phyloP scores from a whole-genome alignment of 768 basidiomycete species.

The Mycena metata region DNA sequence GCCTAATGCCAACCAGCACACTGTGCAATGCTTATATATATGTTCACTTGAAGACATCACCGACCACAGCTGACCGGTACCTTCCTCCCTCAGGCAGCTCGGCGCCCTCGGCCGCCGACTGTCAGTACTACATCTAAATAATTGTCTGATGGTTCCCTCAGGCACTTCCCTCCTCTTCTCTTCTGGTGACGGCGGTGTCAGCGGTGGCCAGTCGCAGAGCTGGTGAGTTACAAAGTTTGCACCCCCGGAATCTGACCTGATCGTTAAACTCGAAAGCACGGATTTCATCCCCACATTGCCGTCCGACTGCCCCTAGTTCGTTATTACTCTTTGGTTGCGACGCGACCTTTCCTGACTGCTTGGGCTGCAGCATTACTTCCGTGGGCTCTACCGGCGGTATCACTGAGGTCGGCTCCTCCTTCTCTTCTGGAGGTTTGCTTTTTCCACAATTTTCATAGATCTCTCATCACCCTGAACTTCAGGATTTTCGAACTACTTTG shows the following conservation, averaged over 20 bases:
- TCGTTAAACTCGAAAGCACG: slow-evolving; percentile 22
- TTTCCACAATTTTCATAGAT: slow-evolving; percentile 22
- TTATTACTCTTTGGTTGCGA: background rate
- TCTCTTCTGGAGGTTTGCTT: slow-evolving; percentile 60
- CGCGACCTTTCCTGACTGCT: too few species aligned
- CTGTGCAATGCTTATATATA: slow-evolving; percentile 47
- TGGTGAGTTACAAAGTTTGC: background rate
- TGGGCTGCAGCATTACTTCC: slow-evolving; percentile 29
- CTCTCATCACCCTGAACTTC: background rate
- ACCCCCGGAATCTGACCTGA: too few species aligned
- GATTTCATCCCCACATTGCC: slow-evolving; percentile 58
- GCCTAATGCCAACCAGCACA: slow-evolving; percentile 23
- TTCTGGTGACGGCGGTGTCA: slow-evolving; percentile 58
- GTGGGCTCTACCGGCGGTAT: slow-evolving; percentile 59
- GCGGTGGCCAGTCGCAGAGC: slow-evolving; percentile 29
- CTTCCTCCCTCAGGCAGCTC: too few species aligned
- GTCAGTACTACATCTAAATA: too few species aligned
- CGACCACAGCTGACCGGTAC: too few species aligned
- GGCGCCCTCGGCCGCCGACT: slow-evolving; percentile 56
- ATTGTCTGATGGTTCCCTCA: too few species aligned
- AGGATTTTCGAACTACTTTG: slow-evolving; percentile 63
- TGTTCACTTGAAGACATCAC: too few species aligned
- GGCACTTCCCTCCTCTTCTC: slow-evolving; percentile 59
- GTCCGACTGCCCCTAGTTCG: slow-evolving; percentile 55
- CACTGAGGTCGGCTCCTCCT: slow-evolving; percentile 55